Percentiles rank a stretch among this genome's conserved stretches.
Conservation (phyloP, 805 yeast species). For the Pichia exigua region DNA sequence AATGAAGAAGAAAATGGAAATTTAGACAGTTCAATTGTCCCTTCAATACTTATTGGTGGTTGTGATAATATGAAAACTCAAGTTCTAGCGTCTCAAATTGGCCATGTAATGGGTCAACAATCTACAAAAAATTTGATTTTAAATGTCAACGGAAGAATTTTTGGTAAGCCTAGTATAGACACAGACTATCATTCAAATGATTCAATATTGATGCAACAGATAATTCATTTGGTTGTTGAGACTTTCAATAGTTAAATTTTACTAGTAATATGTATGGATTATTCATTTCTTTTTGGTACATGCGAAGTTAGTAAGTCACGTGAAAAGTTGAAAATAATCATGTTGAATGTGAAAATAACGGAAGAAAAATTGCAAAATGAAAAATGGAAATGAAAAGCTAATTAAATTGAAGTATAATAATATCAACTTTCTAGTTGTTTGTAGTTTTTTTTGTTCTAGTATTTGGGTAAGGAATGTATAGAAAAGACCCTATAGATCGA, state of each 20-base stretch:
- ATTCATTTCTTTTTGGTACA: too few species aligned
- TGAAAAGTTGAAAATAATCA: background rate
- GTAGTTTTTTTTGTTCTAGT: background rate
- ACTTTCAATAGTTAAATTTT: background rate
- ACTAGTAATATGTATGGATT: too few species aligned
- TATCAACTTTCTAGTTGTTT: background rate
- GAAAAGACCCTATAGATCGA: constrained; percentile 20
- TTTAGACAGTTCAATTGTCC: constrained; percentile 18
- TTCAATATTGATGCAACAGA: constrained; percentile 4
- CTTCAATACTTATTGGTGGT: constrained; percentile 36
- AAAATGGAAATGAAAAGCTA: background rate
- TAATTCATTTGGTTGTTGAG: background rate
- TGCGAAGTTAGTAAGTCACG: background rate
- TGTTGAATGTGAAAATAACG: background rate
- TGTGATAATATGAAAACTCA: constrained; percentile 38
- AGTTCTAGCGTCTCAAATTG: constrained; percentile 41
- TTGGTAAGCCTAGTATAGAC: constrained; percentile 15
- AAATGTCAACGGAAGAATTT: constrained; percentile 41
- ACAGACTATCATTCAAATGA: constrained; percentile 3
- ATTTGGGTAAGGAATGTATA: constrained; percentile 10
- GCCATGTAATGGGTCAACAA: constrained; percentile 31
- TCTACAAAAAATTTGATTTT: constrained; percentile 35
- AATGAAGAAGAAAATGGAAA: constrained; percentile 16
- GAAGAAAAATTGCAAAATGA: too few species aligned
- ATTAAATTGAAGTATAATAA: background rate